phyloP scores from a whole-genome alignment of 371 early-diverging fungal species.

The Actinomucor elegans region DNA sequence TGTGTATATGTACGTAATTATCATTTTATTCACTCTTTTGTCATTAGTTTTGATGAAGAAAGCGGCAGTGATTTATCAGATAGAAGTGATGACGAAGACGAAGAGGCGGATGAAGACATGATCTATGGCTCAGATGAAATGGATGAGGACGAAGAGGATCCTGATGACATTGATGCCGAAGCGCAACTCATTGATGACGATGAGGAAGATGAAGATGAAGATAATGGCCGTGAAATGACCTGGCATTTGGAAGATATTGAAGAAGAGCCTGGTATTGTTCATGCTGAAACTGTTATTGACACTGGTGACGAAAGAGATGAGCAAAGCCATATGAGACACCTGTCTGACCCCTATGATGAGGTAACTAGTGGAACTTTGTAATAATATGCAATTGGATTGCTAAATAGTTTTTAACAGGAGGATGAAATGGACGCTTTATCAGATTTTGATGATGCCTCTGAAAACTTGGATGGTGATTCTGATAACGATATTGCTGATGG shows the following conservation, averaged over 20 bases:
- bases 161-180: conserved; percentile 43
- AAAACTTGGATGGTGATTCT: conserved; percentile 47
- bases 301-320: conserved; percentile 47
- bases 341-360: conserved; percentile 34
- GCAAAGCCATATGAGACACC: conserved; percentile 26
- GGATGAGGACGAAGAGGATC: conserved; percentile 47
- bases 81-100: conserved; percentile 64
- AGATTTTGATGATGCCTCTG: conserved; percentile 54
- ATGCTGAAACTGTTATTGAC: conserved; percentile 41
- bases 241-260: conserved; percentile 58
- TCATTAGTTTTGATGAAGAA: conserved; percentile 59
- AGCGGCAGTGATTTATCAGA: conserved; percentile 71
- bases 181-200: conserved; percentile 50
- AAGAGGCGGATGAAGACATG: conserved; percentile 43
- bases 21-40: conserved; percentile 23
- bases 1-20: no score
- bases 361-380: conserved; percentile 18
- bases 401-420: conserved; percentile 22
- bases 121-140: conserved; percentile 56
- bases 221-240: conserved; percentile 49
- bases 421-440: conserved; percentile 48
- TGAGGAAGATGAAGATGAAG: conserved; percentile 51
- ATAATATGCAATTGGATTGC: no score
- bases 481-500: conserved; percentile 46
- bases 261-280: conserved; percentile 51